These are phyloP conservation scores for Microstroma glucosiphilum DNA, from an alignment of 1,284 basidiomycete species.

Conservation along the genomic window DNA sequence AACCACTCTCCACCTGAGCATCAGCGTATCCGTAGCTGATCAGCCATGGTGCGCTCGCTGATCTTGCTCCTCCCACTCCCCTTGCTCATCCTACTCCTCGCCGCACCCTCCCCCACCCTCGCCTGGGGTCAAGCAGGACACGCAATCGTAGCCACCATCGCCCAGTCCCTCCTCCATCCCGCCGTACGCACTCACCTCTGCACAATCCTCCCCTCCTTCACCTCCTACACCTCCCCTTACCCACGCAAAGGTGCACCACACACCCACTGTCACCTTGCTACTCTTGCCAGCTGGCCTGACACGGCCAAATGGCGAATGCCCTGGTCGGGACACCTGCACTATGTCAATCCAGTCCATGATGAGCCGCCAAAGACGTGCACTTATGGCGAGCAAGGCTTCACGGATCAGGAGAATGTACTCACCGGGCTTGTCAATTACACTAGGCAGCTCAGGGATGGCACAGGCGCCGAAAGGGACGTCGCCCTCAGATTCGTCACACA, in stretches of 20 bases:
- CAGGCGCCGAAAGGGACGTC: slow-evolving; percentile 51
- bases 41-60: too few species aligned
- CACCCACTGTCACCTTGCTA: slow-evolving; percentile 49
- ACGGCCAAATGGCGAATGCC: slow-evolving; percentile 41
- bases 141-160: slow-evolving; percentile 8
- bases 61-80: too few species aligned
- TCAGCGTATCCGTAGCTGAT: too few species aligned
- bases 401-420: slow-evolving; percentile 38
- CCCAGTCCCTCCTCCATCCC: slow-evolving; percentile 60
- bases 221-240: not conserved
- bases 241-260: slow-evolving; percentile 4
- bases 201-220: slow-evolving; percentile 5
- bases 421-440: slow-evolving; percentile 41
- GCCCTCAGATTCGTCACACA: slow-evolving; percentile 84
- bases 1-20: too few species aligned
- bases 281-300: slow-evolving; percentile 75
- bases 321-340: slow-evolving; percentile 62
- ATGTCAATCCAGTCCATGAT: slow-evolving; percentile 68
- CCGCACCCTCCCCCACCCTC: not conserved
- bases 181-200: slow-evolving; percentile 58
- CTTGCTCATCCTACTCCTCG: not conserved
- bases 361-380: slow-evolving; percentile 67
- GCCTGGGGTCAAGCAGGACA: slow-evolving; percentile 1
- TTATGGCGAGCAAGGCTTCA: slow-evolving; percentile 74
- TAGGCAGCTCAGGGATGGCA: slow-evolving; percentile 13